A percentile compares a stretch with the other conserved stretches of the same genome.
These are phyloP conservation scores for Scheffersomyces cryptocercus DNA, from an alignment of 1,139 yeast genomes.

Conservation along the genomic window DNA sequence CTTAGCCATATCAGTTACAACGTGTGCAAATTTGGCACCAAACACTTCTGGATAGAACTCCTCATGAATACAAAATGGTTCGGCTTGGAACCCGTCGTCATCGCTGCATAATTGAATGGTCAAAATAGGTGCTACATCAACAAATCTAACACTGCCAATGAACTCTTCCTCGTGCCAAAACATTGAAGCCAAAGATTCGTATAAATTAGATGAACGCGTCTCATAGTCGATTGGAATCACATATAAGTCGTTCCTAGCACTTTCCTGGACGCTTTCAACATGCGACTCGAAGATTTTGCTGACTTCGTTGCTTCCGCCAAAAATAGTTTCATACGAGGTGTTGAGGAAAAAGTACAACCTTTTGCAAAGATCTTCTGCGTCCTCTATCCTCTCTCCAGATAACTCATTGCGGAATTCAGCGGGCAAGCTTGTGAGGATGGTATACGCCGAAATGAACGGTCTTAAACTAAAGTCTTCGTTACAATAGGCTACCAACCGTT, in stretches of 20 bases:
- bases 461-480: slow-evolving; percentile 14
- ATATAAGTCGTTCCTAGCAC: slow-evolving; percentile 25
- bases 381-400: slow-evolving; percentile 21
- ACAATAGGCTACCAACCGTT: slow-evolving; percentile 23
- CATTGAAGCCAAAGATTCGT: slow-evolving; percentile 34
- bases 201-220: slow-evolving; percentile 24
- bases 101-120: slow-evolving; percentile 36
- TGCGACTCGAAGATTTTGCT: slow-evolving; percentile 20
- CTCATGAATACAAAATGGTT: slow-evolving; percentile 29
- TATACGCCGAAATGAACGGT: slow-evolving; percentile 23
- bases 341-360: slow-evolving; percentile 23
- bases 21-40: slow-evolving; percentile 19
- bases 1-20: slow-evolving; percentile 20
- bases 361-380: slow-evolving; percentile 33
- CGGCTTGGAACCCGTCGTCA: slow-evolving; percentile 9
- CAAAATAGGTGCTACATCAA: slow-evolving; percentile 31
- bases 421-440: slow-evolving; percentile 23
- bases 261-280: slow-evolving; percentile 29
- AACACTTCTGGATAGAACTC: slow-evolving; percentile 34
- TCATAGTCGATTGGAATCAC: slow-evolving; percentile 40
- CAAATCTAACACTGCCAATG: slow-evolving; percentile 31
- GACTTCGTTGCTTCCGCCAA: slow-evolving; percentile 9
- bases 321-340: slow-evolving; percentile 12
- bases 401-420: slow-evolving; percentile 20
- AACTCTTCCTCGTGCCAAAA: slow-evolving; percentile 38